Conservation (phyloP, 106 monocot species). For the Allium cepa region DNA sequence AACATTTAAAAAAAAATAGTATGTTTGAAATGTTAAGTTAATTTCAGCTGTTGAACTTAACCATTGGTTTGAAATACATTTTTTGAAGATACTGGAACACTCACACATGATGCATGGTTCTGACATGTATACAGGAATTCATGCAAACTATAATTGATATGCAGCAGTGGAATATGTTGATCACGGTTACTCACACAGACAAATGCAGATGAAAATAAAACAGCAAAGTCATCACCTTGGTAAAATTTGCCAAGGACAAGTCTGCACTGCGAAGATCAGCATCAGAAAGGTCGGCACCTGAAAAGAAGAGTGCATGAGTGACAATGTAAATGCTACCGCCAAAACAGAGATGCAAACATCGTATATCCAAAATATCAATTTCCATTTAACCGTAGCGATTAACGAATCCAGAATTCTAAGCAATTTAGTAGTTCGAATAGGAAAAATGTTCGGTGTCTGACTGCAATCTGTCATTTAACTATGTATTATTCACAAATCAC, state of each 20-base stretch:
- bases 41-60: no score
- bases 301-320: background rate
- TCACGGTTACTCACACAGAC: background rate
- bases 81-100: no score
- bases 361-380: background rate
- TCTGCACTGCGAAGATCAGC: slow-evolving; percentile 90
- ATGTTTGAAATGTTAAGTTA: no score
- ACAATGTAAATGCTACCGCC: no score
- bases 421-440: background rate
- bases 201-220: no score
- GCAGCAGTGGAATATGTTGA: background rate
- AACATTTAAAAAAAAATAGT: no score
- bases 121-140: no score
- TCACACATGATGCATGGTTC: no score
- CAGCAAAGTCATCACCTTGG: slow-evolving; percentile 45
- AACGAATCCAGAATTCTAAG: background rate
- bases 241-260: slow-evolving; percentile 83
- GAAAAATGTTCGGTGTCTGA: background rate
- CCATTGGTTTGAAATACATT: no score
- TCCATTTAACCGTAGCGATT: background rate
- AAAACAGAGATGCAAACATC: no score
- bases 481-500: no score
- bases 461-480: background rate
- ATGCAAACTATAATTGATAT: no score
- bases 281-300: slow-evolving; percentile 92